Base-by-base conservation (phyloP, 129 eudicot species). In the Pseudognaphalium luteoalbum region DNA sequence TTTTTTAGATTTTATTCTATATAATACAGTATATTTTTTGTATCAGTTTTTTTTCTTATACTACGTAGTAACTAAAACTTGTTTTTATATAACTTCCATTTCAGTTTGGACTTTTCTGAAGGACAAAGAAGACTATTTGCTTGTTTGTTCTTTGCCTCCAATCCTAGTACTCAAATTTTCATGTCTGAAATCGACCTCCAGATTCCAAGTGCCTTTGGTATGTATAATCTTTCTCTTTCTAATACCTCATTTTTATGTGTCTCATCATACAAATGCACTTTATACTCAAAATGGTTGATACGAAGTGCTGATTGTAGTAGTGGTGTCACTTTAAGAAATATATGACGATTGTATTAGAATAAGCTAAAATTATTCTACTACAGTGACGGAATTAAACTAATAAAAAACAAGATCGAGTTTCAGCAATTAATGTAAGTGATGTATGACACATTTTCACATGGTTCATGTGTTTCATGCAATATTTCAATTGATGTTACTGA, bases 141-240 rank as follows among this genome's bases (percentile, higher is more conserved):
- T 50, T 42, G 79, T 67, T 72, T 64, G 78, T 77, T 82, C 64
- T 67, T 76, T 67, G 70, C 80, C 66, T 69, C 62, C 73, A 69
- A 73, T 66, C 57, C 58, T 74, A 75, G 84, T 74, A 75, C 79
- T 73, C 79, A 74, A 44, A 73, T 39, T 73, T 80, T 73, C 83
- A 80, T 80, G 83, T 80, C 83, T 80, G 83, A 80, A 37, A 73
- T 80, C 63, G 83, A 80, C 75, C 74, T 80, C 75, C 83, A 80
- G 83, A 80, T 80, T 68, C 79, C 83, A 73, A 73, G 63, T 47
- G 79, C 83, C 79, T 80, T 80, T 17, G 83, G 83, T 80, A 80
- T 68, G 70, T 80, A 39, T 61, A 4, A 10, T 33, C 19, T 70
- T 42, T 17, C 50, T 62, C 22, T 30, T 70, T 42, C 54, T 9